A percentile compares a stretch with the other conserved stretches of the same genome.
phyloP scores from a whole-genome alignment of 306 rosid genomes.

The Pueraria montana region DNA sequence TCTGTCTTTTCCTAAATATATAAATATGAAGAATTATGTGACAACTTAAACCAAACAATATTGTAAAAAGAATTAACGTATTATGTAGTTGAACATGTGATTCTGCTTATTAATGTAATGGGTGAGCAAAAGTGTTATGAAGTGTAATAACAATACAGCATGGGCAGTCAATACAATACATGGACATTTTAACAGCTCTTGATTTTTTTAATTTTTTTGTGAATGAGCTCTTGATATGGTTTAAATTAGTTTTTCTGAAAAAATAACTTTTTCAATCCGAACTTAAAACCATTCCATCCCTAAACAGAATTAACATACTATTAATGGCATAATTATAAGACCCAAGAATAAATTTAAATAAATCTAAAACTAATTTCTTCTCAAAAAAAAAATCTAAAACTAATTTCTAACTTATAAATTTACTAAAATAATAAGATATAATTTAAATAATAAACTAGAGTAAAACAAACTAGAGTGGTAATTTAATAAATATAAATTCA shows the following conservation, averaged over 20 bases:
- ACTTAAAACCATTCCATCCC: no score
- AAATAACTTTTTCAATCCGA: no score
- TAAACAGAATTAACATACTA: no score
- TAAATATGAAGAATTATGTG: background rate
- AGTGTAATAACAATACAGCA: background rate
- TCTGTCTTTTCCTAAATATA: background rate
- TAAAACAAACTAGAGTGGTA: no score
- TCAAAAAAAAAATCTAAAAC: no score
- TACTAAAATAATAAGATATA: no score
- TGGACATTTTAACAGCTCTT: background rate
- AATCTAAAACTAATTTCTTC: no score
- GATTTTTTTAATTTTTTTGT: background rate
- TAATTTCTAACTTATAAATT: no score
- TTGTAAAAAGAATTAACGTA: background rate
- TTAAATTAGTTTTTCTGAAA: background rate
- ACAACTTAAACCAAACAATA: background rate
- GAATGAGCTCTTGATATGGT: background rate
- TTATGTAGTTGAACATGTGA: background rate
- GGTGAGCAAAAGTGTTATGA: background rate
- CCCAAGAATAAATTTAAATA: no score
- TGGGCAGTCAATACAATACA: background rate
- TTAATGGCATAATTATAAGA: no score
- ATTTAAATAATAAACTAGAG: no score
- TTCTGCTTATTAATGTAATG: conserved; percentile 10
- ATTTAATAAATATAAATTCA: no score